Evolutionary conservation across 345 rosid species (phyloP).

Genomic region (Salix koriyanagi): DNA sequence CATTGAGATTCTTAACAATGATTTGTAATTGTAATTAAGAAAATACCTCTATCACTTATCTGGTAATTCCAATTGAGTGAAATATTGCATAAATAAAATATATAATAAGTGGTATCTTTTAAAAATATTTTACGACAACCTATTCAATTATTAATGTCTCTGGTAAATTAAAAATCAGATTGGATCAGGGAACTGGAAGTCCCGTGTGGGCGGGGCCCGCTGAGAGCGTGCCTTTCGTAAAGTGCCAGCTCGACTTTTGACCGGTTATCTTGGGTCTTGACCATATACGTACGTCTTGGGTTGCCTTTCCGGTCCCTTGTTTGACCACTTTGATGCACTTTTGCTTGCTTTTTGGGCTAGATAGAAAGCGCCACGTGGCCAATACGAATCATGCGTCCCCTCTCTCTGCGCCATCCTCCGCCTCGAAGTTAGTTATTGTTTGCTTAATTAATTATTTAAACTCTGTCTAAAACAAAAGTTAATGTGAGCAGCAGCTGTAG

Average conservation of each 20-base stretch:
- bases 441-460: neutral
- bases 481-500: neutral
- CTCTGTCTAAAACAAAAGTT: neutral
- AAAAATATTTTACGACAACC: neutral
- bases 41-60: no score
- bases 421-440: neutral
- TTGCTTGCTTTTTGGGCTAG: neutral
- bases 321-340: neutral
- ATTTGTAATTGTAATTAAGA: neutral
- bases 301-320: neutral
- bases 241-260: neutral
- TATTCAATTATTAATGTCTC: neutral
- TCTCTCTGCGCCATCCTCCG: neutral
- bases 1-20: neutral
- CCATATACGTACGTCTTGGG: neutral
- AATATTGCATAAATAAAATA: neutral
- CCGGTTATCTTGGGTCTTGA: neutral
- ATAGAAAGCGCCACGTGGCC: neutral
- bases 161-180: neutral
- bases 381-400: neutral
- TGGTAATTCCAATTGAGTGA: neutral
- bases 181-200: neutral
- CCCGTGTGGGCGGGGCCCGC: neutral
- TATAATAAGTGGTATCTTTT: neutral
- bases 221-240: neutral